phyloP scores from a whole-genome alignment of 129 eudicot species.

The Artemisia tridentata region DNA sequence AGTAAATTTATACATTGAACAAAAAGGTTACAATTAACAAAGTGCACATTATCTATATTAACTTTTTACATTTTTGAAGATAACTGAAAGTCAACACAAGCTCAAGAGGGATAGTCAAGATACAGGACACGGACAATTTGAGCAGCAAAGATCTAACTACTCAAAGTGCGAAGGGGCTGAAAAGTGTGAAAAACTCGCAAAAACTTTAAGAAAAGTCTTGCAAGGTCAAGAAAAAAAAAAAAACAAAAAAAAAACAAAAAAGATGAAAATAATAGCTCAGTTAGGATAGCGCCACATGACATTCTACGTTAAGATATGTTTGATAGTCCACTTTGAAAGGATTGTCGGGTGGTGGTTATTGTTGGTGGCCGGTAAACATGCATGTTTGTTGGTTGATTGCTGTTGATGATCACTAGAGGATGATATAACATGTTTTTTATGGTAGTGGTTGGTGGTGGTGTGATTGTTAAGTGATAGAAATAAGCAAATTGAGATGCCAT shows the following conservation, averaged over 20 bases:
- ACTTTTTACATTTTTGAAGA: background rate
- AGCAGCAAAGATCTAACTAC: too few relatives aligned
- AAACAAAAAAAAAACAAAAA: constrained; percentile 25
- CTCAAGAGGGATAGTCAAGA: constrained; percentile 61
- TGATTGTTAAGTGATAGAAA: constrained; percentile 37
- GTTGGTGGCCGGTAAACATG: constrained; percentile 3
- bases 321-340: constrained; percentile 14
- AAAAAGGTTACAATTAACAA: background rate
- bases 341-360: background rate
- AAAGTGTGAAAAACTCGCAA: background rate
- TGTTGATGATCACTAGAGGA: background rate
- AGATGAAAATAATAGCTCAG: constrained; percentile 35
- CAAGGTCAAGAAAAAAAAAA: constrained; percentile 68
- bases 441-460: constrained; percentile 35
- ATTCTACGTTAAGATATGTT: background rate
- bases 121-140: background rate
- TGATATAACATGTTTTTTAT: constrained; percentile 14
- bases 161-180: background rate
- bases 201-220: constrained; percentile 38
- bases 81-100: constrained; percentile 19
- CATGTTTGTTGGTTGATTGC: constrained; percentile 6
- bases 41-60: background rate
- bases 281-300: constrained; percentile 37
- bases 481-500: constrained; percentile 32
- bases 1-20: background rate